A percentile compares a stretch with the other conserved stretches of the same genome.
Evolutionary conservation across 1,284 basidiomycete species (phyloP).

Genomic region (Amylostereum areolatum): DNA sequence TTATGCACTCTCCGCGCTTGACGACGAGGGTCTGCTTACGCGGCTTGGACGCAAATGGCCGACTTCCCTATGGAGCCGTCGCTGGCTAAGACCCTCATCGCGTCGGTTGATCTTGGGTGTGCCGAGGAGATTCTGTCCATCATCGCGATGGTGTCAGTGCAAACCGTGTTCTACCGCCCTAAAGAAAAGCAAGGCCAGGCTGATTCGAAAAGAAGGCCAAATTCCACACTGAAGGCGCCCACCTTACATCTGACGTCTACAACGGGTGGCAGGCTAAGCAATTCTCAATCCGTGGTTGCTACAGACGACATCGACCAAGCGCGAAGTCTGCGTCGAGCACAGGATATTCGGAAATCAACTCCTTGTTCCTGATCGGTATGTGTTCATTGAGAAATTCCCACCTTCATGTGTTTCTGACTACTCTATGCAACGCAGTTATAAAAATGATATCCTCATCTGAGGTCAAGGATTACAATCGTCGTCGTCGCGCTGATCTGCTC

Average conservation of each 20-base stretch:
- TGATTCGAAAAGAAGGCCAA: constrained; percentile 74
- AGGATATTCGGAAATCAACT: constrained; percentile 97
- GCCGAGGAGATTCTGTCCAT: constrained; percentile 97
- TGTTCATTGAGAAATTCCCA: constrained; percentile 7
- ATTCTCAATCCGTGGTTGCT: constrained; percentile 96
- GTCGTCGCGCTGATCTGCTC: constrained; percentile 96
- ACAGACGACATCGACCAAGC: constrained; percentile 98
- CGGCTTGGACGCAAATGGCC: constrained; percentile 97
- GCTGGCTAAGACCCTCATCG: constrained; percentile 96
- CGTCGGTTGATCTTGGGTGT: constrained; percentile 95
- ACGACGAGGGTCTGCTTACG: constrained; percentile 95
- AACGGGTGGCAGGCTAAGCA: constrained; percentile 96
- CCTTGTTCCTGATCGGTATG: constrained; percentile 90
- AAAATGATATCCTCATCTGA: constrained; percentile 90
- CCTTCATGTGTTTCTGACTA: constrained; percentile 1
- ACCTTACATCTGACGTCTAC: constrained; percentile 89
- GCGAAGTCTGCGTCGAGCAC: constrained; percentile 93
- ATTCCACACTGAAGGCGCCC: constrained; percentile 67
- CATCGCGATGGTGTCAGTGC: constrained; percentile 96
- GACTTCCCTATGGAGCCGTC: constrained; percentile 98
- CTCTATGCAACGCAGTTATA: constrained; percentile 53
- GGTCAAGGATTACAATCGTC: constrained; percentile 91
- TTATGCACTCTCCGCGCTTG: constrained; percentile 92
- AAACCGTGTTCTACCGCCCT: constrained; percentile 95
- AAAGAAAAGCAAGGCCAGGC: constrained; percentile 99